Evolutionary conservation across 805 yeast species (phyloP).

Genomic region (Candida ponderosae): DNA sequence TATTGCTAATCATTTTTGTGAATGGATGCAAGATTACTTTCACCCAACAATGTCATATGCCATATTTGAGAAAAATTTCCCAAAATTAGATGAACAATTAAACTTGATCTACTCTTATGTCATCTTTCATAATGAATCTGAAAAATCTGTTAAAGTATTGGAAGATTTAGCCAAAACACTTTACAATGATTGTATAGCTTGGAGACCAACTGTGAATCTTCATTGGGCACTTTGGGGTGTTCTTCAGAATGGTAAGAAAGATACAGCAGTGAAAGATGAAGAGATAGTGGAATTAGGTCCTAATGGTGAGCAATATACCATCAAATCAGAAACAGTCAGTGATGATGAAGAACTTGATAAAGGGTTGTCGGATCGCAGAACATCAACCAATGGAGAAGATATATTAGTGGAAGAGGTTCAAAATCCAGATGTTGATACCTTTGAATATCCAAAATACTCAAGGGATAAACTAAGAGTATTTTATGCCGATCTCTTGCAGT

Average conservation of each 20-base stretch:
- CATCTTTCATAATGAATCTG: slow-evolving; percentile 36
- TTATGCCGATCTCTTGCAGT: slow-evolving; percentile 64
- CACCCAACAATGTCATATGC: slow-evolving; percentile 33
- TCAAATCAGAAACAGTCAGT: slow-evolving; percentile 20
- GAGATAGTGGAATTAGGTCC: slow-evolving; percentile 41
- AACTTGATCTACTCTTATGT: slow-evolving; percentile 75
- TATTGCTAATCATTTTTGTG: slow-evolving; percentile 87
- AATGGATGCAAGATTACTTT: slow-evolving; percentile 96
- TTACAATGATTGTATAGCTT: slow-evolving; percentile 56
- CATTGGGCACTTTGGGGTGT: slow-evolving; percentile 93
- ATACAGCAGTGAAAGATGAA: slow-evolving; percentile 6
- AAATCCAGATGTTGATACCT: slow-evolving; percentile 47
- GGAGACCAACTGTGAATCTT: slow-evolving; percentile 77
- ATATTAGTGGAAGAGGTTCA: slow-evolving; percentile 1
- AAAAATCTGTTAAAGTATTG: slow-evolving; percentile 23
- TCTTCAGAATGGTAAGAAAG: slow-evolving; percentile 54
- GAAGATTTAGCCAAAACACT: slow-evolving; percentile 41
- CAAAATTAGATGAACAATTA: slow-evolving; percentile 58
- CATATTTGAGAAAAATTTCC: slow-evolving; percentile 52
- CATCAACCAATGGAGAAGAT: too few species aligned
- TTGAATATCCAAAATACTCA: slow-evolving; percentile 72
- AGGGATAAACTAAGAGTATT: slow-evolving; percentile 66
- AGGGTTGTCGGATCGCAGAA: too few species aligned
- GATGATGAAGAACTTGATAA: slow-evolving; percentile 16
- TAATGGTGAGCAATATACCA: slow-evolving; percentile 42